phyloP scores from a whole-genome alignment of 345 rosid species.

The Populus alba region DNA sequence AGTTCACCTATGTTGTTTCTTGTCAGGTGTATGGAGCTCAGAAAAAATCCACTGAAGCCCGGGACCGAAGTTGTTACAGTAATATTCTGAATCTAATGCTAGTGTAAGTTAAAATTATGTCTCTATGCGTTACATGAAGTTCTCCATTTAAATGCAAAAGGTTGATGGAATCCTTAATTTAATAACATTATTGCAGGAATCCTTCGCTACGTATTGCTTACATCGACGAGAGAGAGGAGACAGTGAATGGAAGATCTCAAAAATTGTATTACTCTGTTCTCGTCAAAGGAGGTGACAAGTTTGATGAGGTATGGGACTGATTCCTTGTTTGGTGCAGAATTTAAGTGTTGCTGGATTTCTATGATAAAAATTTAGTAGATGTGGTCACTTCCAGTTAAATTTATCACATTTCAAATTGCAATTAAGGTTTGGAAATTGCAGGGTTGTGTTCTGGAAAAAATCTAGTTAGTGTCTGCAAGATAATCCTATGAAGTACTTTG shows the following conservation, averaged over 20 bases:
- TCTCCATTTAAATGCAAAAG: conserved; percentile 1
- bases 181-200: conserved; percentile 46
- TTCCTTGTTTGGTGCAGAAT: conserved; percentile 10
- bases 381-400: conserved; percentile 1
- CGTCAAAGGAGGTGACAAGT: conserved; percentile 72
- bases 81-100: conserved; percentile 88
- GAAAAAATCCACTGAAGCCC: conserved; percentile 56
- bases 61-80: conserved; percentile 63
- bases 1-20: conserved; percentile 96
- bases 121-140: not conserved
- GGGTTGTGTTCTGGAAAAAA: not conserved
- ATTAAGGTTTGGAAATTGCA: not conserved
- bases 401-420: not conserved
- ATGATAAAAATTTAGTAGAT: not conserved
- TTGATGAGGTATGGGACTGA: conserved; percentile 66
- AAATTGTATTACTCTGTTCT: conserved; percentile 81
- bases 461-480: not conserved
- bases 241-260: conserved; percentile 47
- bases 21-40: conserved; percentile 90
- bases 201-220: conserved; percentile 92
- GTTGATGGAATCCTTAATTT: conserved; percentile 15
- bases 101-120: conserved; percentile 45
- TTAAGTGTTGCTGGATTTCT: not conserved
- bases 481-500: not conserved
- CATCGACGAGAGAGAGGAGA: conserved; percentile 79